Evolutionary conservation across 2,329 filamentous ascomycete species (phyloP).

Genomic region (Diatrype stigma): DNA sequence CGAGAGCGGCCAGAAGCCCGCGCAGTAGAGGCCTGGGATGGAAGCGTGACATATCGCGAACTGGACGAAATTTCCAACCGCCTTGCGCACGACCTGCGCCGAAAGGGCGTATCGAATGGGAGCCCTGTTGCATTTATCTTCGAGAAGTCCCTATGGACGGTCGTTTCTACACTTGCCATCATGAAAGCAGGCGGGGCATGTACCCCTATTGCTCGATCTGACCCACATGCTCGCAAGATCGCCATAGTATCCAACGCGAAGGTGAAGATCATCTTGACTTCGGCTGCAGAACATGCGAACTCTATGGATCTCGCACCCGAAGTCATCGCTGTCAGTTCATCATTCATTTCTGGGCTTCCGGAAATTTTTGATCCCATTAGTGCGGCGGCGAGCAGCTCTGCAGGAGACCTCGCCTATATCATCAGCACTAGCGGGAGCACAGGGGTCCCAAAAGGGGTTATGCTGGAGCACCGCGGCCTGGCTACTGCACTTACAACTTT

Average conservation of each 20-base stretch:
- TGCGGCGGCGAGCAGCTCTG: not conserved
- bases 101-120: slow-evolving; percentile 1
- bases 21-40: slow-evolving; percentile 8
- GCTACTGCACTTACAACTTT: not conserved
- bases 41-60: slow-evolving; percentile 3
- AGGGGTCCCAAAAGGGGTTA: slow-evolving; percentile 2
- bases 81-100: slow-evolving; percentile 2
- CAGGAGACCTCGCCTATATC: slow-evolving; percentile 5
- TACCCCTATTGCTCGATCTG: not conserved
- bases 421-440: slow-evolving; percentile 1
- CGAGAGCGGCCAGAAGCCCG: slow-evolving; percentile 1
- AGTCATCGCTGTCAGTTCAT: not conserved
- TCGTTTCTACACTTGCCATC: not conserved
- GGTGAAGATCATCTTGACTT: not conserved
- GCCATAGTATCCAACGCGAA: not conserved
- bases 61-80: slow-evolving; percentile 7
- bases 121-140: slow-evolving; percentile 2
- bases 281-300: not conserved
- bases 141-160: not conserved
- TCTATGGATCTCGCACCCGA: not conserved
- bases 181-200: slow-evolving; percentile 1
- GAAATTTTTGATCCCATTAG: not conserved
- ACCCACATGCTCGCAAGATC: not conserved
- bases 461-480: slow-evolving; percentile 5
- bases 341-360: not conserved